These are phyloP conservation scores for Nectriaceae sp. DNA, from an alignment of 2,329 filamentous ascomycete species.

Conservation along the genomic window DNA sequence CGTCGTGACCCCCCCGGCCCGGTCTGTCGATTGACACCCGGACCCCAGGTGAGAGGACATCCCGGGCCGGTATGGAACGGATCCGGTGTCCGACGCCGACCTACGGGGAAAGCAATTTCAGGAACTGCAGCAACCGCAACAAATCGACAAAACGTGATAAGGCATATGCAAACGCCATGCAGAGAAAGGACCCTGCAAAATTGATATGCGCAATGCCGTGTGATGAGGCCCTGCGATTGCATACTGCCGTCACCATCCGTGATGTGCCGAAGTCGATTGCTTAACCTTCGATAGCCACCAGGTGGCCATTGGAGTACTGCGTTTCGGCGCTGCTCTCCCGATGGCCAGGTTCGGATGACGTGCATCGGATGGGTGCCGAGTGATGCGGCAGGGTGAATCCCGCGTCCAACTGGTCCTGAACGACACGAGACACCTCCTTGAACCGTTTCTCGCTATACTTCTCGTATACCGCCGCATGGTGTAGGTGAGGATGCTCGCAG, in stretches of 20 bases:
- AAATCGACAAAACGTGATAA: slow-evolving; percentile 8
- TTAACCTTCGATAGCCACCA: slow-evolving; percentile 36
- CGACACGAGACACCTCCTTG: slow-evolving; percentile 80
- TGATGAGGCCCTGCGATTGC: not conserved
- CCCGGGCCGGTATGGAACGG: not conserved
- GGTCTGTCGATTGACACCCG: slow-evolving; percentile 2
- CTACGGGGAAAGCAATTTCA: not conserved
- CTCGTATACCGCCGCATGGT: slow-evolving; percentile 85
- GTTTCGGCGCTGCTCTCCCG: slow-evolving; percentile 28
- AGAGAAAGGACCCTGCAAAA: not conserved
- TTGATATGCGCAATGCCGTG: not conserved
- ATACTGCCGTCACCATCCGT: slow-evolving; percentile 7
- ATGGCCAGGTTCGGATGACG: slow-evolving; percentile 19
- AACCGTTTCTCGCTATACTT: slow-evolving; percentile 90
- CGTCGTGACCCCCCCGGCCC: slow-evolving; percentile 18
- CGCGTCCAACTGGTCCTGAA: slow-evolving; percentile 70
- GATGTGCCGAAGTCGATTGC: slow-evolving; percentile 2
- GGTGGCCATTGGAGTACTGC: slow-evolving; percentile 28
- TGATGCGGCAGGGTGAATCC: slow-evolving; percentile 55
- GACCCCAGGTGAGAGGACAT: not conserved
- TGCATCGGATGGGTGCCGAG: slow-evolving; percentile 39
- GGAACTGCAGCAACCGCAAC: not conserved
- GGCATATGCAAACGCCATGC: slow-evolving; percentile 12
- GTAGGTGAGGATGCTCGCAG: slow-evolving; percentile 76
- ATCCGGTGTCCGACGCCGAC: not conserved